phyloP scores from a whole-genome alignment of 208 protist genomes.

The Lotmaria passim region DNA sequence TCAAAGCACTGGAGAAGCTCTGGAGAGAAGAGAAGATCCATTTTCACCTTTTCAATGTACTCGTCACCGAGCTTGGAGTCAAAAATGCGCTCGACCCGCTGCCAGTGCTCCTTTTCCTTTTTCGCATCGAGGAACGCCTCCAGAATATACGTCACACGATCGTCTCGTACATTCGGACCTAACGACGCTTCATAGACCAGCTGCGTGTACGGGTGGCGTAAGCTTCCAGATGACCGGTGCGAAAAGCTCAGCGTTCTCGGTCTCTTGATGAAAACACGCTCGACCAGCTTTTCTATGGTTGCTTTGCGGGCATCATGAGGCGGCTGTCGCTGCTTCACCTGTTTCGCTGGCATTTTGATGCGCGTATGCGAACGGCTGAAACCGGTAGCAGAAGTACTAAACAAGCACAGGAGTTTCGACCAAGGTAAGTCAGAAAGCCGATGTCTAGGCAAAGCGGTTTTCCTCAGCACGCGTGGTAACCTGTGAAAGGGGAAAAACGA shows the following conservation, averaged over 20 bases:
- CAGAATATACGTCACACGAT: slow-evolving; percentile 48
- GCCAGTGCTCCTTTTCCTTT: slow-evolving; percentile 59
- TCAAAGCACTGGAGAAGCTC: slow-evolving; percentile 52
- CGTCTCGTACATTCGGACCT: slow-evolving; percentile 14
- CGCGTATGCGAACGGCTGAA: no score
- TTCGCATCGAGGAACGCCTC: slow-evolving; percentile 55
- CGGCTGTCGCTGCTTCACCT: not conserved
- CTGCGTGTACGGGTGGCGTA: slow-evolving; percentile 73
- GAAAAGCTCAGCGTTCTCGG: slow-evolving; percentile 73
- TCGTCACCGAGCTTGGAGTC: slow-evolving; percentile 64
- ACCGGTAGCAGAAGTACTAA: no score
- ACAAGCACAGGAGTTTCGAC: no score
- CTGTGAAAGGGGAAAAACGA: no score
- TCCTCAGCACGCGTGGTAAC: no score
- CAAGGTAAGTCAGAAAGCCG: no score
- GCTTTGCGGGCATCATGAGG: slow-evolving; percentile 28
- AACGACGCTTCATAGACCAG: slow-evolving; percentile 47
- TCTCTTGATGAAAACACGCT: slow-evolving; percentile 67
- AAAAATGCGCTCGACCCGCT: slow-evolving; percentile 59
- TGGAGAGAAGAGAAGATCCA: slow-evolving; percentile 45
- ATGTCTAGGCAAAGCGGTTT: no score
- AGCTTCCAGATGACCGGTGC: slow-evolving; percentile 60
- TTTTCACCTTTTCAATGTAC: slow-evolving; percentile 60
- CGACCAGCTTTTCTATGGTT: slow-evolving; percentile 56
- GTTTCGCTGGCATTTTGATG: no score